These are phyloP conservation scores for Diaporthe aspalathi DNA, from an alignment of 2,329 filamentous ascomycete species.

Conservation along the genomic window DNA sequence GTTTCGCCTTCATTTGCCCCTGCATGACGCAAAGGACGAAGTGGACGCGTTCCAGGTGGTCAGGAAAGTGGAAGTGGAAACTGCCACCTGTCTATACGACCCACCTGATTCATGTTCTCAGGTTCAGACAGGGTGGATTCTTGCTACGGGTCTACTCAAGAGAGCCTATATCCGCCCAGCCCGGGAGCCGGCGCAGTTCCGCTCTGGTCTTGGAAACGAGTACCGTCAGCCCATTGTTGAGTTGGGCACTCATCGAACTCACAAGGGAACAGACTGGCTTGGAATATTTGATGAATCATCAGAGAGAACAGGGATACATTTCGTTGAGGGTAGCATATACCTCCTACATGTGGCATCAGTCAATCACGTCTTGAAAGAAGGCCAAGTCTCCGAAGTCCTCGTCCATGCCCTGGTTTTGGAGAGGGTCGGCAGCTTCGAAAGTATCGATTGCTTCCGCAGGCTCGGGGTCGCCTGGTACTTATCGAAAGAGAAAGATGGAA, in stretches of 20 bases:
- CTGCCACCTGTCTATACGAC: neutral
- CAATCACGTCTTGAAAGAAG: rapidly evolving
- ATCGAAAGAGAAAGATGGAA: rapidly evolving
- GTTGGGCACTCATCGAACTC: rapidly evolving
- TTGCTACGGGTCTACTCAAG: neutral
- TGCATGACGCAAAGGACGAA: rapidly evolving
- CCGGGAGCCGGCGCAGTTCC: rapidly evolving
- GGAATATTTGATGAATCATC: neutral
- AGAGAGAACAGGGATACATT: neutral
- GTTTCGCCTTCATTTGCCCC: neutral
- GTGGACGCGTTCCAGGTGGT: neutral
- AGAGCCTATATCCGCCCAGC: neutral
- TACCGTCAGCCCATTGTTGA: neutral
- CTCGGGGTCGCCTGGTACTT: neutral
- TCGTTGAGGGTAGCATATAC: neutral
- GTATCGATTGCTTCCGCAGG: neutral
- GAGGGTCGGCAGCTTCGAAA: neutral
- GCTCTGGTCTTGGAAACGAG: rapidly evolving
- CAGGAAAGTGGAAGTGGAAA: rapidly evolving
- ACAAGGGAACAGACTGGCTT: neutral
- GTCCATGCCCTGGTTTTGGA: neutral
- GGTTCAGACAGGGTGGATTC: neutral
- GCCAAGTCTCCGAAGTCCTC: neutral
- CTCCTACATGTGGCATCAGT: neutral
- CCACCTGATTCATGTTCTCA: neutral